Base-by-base conservation (phyloP, 208 protist species). In the Leptomonas seymouri region DNA sequence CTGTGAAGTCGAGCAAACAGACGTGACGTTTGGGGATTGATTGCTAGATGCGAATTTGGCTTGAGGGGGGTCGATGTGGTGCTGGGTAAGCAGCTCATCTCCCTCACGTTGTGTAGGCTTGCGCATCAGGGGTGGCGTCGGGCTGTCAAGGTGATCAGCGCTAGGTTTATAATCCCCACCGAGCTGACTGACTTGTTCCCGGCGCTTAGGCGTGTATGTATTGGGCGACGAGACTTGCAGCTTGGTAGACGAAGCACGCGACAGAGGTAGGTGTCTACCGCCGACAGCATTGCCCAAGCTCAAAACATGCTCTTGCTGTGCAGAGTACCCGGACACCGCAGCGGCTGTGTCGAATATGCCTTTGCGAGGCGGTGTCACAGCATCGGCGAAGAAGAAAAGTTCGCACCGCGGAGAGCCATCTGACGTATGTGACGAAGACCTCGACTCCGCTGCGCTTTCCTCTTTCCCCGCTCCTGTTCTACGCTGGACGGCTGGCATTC, bases 101-200 rank as follows among this genome's bases (percentile, higher is more conserved):
- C 58, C 64, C 20, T 78, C 72, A 20, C 44, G 63, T 57, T 63
- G 65, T 8, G 72, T 72, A 49, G 61, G 72, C 51, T 72, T 62
- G 46, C 71, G 58, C 25, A n/a, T 70, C 18, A 71, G 59, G 14
- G 65, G 55, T 31, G 57, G 71, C 11, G 44, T 28, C 3, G 65
- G 41, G 25, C 64, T 60, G 1, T 5, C 16, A 12, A 59, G 2
- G 28, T 45, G 50, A 25, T 44, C 55, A 12, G 21, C 56, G 14
- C 28, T 44, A 4, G 23, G 9, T 20, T 25, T 21, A 6, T 7
- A 21, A 2, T 4, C 14, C 0, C 5, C 36, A 4, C 21, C 34
- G 1, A 36, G 12, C 12, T 30, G 44, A 15, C 3, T 15, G 21
- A n/a, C 9, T 3, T 48, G n/a, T 12, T 2, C 4, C 12, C 34